A percentile compares a stretch with the other conserved stretches of the same genome.
Conservation (phyloP, 345 rosid genomes). For the Clarkia xantiana region DNA sequence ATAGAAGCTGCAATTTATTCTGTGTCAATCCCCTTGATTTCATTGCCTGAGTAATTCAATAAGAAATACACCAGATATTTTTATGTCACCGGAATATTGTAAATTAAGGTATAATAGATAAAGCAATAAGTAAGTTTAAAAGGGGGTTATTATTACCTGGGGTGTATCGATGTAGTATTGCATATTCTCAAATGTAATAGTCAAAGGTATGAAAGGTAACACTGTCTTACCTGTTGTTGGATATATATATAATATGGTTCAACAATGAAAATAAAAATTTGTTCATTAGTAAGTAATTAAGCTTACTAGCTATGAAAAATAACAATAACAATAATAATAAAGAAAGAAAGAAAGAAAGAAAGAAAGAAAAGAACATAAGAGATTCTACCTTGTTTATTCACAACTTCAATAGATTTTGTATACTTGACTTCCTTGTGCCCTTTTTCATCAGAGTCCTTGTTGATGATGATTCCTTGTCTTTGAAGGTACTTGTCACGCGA, state of each 20-base stretch:
- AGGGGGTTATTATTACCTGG: constrained; percentile 34
- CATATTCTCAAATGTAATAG: constrained; percentile 44
- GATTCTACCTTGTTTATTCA: neutral
- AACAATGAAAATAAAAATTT: too few relatives aligned
- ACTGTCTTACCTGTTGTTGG: constrained; percentile 37
- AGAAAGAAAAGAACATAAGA: neutral
- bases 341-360: neutral
- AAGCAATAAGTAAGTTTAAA: too few relatives aligned
- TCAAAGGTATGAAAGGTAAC: constrained; percentile 49
- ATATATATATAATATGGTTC: neutral
- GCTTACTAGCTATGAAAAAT: neutral
- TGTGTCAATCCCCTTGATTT: constrained; percentile 26
- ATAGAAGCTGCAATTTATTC: constrained; percentile 50
- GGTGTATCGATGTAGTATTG: constrained; percentile 49
- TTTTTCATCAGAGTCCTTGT: constrained; percentile 15
- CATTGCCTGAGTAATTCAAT: constrained; percentile 31
- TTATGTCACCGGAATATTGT: neutral
- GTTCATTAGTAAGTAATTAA: too few relatives aligned
- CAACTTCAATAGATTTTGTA: too few relatives aligned
- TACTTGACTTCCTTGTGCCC: neutral
- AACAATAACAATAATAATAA: neutral
- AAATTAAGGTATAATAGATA: too few relatives aligned
- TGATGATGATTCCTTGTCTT: constrained; percentile 24
- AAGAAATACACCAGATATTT: neutral
- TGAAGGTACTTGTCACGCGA: constrained; percentile 42